Conservation (phyloP, 768 basidiomycete species). For the Collybia nuda region DNA sequence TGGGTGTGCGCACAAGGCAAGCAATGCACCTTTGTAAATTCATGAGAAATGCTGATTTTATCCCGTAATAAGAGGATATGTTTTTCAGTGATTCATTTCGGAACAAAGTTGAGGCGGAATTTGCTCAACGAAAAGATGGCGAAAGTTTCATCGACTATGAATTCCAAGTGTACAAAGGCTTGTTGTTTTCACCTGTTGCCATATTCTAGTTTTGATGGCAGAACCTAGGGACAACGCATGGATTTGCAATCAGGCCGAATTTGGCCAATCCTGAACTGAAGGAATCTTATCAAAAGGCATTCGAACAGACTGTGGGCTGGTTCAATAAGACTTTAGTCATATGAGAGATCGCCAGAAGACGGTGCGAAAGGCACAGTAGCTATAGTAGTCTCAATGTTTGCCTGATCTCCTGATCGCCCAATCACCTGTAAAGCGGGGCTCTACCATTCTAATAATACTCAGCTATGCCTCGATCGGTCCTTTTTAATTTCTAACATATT, state of each 20-base stretch:
- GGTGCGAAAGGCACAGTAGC: neutral
- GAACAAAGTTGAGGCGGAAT: slow-evolving; percentile 31
- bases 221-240: slow-evolving; percentile 40
- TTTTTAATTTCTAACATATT: neutral
- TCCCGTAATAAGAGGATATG: slow-evolving; percentile 32
- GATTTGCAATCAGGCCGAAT: slow-evolving; percentile 45
- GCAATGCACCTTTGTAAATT: neutral
- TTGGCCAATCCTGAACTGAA: slow-evolving; percentile 35
- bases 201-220: neutral
- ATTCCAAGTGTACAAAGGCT: slow-evolving; percentile 45
- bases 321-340: slow-evolving; percentile 39
- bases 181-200: neutral
- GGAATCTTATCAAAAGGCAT: slow-evolving; percentile 39
- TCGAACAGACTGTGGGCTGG: slow-evolving; percentile 43
- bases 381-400: neutral
- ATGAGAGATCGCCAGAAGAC: slow-evolving; percentile 1
- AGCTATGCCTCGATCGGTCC: neutral
- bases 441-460: too few relatives aligned
- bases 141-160: slow-evolving; percentile 41
- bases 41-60: neutral
- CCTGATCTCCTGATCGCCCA: too few relatives aligned
- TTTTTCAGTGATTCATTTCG: slow-evolving; percentile 30
- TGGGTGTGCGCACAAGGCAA: slow-evolving; percentile 45
- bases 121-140: slow-evolving; percentile 34
- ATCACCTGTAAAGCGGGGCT: too few relatives aligned